phyloP scores from a whole-genome alignment of 2,329 filamentous ascomycete genomes.

The Rhytidhysteron rufulum region DNA sequence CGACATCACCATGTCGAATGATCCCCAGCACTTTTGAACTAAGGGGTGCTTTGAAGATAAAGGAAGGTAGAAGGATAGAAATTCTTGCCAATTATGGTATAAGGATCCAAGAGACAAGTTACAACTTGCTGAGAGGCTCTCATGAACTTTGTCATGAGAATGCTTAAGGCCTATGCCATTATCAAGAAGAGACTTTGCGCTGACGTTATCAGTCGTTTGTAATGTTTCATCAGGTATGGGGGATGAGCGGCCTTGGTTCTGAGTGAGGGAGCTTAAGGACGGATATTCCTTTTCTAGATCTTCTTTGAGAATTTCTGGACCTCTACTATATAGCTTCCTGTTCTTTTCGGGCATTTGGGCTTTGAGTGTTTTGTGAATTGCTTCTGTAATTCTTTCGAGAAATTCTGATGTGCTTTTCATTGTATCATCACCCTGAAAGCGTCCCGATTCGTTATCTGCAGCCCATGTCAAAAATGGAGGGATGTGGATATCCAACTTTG shows the following conservation, averaged over 20 bases:
- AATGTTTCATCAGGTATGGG: neutral
- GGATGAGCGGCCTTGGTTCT: neutral
- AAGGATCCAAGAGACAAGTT: neutral
- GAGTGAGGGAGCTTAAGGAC: neutral
- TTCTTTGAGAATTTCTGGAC: neutral
- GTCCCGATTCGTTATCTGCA: no score
- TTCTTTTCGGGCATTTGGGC: neutral
- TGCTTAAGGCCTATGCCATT: no score
- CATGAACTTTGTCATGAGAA: neutral
- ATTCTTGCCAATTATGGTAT: neutral
- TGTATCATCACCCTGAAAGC: no score
- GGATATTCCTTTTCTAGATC: conserved; percentile 1
- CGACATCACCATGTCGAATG: conserved; percentile 1
- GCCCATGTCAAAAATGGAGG: conserved; percentile 7
- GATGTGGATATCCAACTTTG: no score
- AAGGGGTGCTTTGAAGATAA: conserved; percentile 1
- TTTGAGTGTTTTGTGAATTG: conserved; percentile 3
- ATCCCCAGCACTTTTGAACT: conserved; percentile 5
- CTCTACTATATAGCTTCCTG: conserved; percentile 1
- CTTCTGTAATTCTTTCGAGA: neutral
- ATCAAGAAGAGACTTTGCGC: no score
- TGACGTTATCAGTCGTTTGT: no score
- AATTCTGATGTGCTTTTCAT: no score
- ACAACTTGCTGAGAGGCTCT: neutral
- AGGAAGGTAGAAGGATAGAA: conserved; percentile 4